Evolutionary conservation across 2,329 filamentous ascomycete species (phyloP), one percentile per base, ranked within the genome.

Genomic region (Sclerotinia sclerotiorum): DNA sequence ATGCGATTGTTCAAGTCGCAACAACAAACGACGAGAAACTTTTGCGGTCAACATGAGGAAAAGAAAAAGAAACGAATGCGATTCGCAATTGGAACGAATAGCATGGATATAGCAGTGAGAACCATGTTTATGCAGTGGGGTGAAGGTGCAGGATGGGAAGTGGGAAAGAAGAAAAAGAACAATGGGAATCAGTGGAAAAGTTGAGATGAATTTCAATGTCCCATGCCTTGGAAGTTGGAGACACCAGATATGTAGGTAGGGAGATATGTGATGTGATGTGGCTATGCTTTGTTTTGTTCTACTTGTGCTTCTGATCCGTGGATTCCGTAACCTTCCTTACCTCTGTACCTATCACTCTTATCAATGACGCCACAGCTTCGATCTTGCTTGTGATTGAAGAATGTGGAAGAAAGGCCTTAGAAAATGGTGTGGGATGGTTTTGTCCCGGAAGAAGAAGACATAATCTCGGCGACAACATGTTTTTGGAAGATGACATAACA

Each of bases 1-100:
- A 64, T 27, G 42, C 44, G 60, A 49, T 58, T n/a, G 42, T 60
- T 60, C 42, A 24, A 62, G 29, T 49, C 65, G 72, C 67, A 65
- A 70, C 67, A 65, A 70, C 67, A 69, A 68, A 71, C 72, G 63
- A 57, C 58, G 69, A 69, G 70, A 63, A 62, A 73, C 71, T n/a
- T 66, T 66, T 71, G 70, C 68, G 55, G 60, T 62, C 39, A 56
- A 72, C 74, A 74, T 75, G 35, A 64, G 63, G 70, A 71, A 67
- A 49, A 62, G 62, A 56, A 46, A 42, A 64, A 60, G 67, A 63
- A 46, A 66, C 49, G 70, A 51, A 51, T 29, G 61, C 61, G 55
- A 49, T 24, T 65, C 24, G 39, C 35, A 24, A 56, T 56, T 44
- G 13, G 19, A 55, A 27, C n/a, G 63, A 68, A 66, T 27, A 29